Evolutionary conservation across 2,329 filamentous ascomycete genomes (phyloP), one percentile per base, ranked within the genome.

Genomic region (Colletotrichum magnum): DNA sequence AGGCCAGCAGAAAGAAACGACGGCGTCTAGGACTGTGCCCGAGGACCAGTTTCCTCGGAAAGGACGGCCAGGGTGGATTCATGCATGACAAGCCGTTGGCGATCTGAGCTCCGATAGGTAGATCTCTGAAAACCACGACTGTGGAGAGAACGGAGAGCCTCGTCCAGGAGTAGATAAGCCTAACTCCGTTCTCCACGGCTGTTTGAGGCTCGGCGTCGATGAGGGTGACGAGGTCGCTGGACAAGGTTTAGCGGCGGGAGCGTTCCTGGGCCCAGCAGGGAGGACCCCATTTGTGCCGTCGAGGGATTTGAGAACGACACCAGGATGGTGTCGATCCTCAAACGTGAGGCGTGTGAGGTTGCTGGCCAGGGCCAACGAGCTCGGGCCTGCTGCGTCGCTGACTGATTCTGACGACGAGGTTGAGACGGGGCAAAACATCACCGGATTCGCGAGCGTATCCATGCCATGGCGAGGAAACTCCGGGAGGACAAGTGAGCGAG

Each of bases 281-380:
- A 32, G n/a, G 36, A 67, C 64, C 67, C 57, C 50, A 32, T 58
- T 12, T 51, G 32, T 7, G 1, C 2, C 16, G 41, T 16, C 21
- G 45, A 60, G 61, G 61, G 36, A 61, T 67, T 69, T 61, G 50
- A 52, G 67, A 69, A 66, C 45, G 39, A 32, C 50, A 43, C 67
- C n/a, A 58, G 67, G 67, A 69, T 69, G 56, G 45, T 41, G 62
- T 58, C 41, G 67, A 69, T 69, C 67, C 45, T 69, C 52, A 69
- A 69, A 69, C 62, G 43, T 26, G 63, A 69, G 67, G 57, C 28
- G 67, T 67, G 62, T 67, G 67, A 69, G 67, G 43, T 57, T 57
- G 62, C 43, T 53, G 51, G 62, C 51, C n/a, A 48, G 45, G 43
- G 41, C 36, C 32, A 57, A 28, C 36, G 51, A 69, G 62, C 67